phyloP scores from a whole-genome alignment of 1,139 yeast genomes.

The Ogataea hybrid region DNA sequence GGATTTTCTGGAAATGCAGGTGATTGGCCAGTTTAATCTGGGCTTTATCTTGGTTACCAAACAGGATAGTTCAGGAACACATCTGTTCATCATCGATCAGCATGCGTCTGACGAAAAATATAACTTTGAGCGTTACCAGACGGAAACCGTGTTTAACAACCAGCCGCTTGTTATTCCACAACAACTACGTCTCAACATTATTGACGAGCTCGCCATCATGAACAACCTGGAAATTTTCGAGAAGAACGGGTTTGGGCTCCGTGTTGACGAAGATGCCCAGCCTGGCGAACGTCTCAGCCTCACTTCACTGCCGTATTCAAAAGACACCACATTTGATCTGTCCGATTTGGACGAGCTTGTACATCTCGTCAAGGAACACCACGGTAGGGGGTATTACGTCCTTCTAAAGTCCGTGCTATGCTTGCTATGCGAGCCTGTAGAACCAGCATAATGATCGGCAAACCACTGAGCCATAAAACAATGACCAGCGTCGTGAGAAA shows the following conservation, averaged over 20 bases:
- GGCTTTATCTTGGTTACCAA: constrained; percentile 81
- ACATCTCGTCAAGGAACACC: constrained; percentile 49
- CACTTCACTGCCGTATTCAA: constrained; percentile 70
- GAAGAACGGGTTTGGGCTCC: constrained; percentile 73
- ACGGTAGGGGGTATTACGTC: constrained; percentile 48
- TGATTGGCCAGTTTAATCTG: constrained; percentile 89
- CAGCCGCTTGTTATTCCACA: constrained; percentile 76
- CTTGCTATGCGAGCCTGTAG: constrained; percentile 96
- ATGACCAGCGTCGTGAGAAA: constrained; percentile 72
- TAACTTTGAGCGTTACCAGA: constrained; percentile 74
- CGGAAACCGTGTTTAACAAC: constrained; percentile 51
- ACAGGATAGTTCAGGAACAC: constrained; percentile 35
- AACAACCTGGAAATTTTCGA: constrained; percentile 58
- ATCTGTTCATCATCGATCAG: constrained; percentile 87
- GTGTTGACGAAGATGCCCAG: constrained; percentile 44
- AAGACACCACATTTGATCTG: constrained; percentile 60
- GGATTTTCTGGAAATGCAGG: constrained; percentile 67
- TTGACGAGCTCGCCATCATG: constrained; percentile 71
- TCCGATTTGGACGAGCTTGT: constrained; percentile 77
- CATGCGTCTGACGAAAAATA: constrained; percentile 97
- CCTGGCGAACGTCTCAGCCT: constrained; percentile 61
- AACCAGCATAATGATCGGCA: constrained; percentile 92
- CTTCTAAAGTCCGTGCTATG: constrained; percentile 78
- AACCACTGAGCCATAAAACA: constrained; percentile 49
- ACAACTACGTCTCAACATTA: constrained; percentile 60